Base-by-base conservation (phyloP, 2,329 filamentous ascomycete species). In the Neopestalotiopsis sp. region DNA sequence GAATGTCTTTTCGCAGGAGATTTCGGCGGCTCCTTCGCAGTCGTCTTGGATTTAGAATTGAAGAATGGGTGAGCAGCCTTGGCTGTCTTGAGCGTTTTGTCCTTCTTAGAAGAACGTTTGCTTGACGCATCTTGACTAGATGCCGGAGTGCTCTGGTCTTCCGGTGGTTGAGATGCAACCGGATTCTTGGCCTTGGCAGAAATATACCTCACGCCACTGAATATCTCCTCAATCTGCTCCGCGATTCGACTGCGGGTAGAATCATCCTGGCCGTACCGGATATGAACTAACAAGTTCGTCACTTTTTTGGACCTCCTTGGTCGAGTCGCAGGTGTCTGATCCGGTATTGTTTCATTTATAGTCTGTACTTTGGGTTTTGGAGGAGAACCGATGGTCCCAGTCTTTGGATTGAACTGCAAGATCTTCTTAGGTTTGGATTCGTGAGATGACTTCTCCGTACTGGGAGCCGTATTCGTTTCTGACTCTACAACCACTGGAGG, bases 11-110 rank as follows among this genome's bases (percentile, higher is more conserved):
- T 81, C 59, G 79, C 82, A 30, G 74, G 67, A 42, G 76, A 72
- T 24, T 75, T 73, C 12, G 74, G 65, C 20, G 76, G 75, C 66
- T 76, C 74, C 20, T 73, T 74, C 28, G 74, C 58, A 9, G 75
- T 70, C 5, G 76, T 77, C 9, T 79, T 77, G 6, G 83, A 28
- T 72, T 90, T 92, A 5, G 86, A 88, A 17, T 85, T 76, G 75
- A 94, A 94, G 75, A 94, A 93, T 0, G 92, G 92, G 79, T 94
- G 81, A 3, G 79, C 75, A 32, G 72, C 67, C 66, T 77, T 76
- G 40, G 72, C 67, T 65, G 77, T 77, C 28, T 40, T 61, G 14
- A 57, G 59, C 24, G 58, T 57, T 9, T 45, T 4, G 7, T 7
- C 20, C 17, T 61, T 61, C 30, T 34, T 67, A 10, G 56, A 49